Base-by-base conservation (phyloP, 257 asterid species). In the Solanum medicagineum region DNA sequence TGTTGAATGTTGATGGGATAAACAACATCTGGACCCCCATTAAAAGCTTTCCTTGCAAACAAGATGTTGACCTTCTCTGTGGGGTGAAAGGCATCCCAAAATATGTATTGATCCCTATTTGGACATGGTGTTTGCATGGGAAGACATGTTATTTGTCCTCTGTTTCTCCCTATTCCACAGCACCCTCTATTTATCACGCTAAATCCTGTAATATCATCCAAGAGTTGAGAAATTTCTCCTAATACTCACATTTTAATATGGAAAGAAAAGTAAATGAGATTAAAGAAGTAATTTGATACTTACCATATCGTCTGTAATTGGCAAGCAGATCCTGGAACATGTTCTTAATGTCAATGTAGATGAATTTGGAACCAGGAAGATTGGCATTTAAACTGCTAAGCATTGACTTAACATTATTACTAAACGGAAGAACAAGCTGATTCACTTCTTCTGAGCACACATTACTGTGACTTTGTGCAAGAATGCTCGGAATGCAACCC, bases 401-500 rank as follows among this genome's bases (percentile, higher is more conserved):
- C 98, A 94, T 93, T 60, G 91, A 88, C 88, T 92, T 94, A 2
- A 93, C 88, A 89, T 96, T 96, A n/a, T 86, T 45, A 56, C 84
- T 91, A 79, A 96, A 96, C 2, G 98, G 99, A 53, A 86, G 83
- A 56, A 93, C 80, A 1, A 92, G 93, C 65, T 86, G 86, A 83
- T 96, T 96, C 53, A 95, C 99, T 36, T 87, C 90, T 22, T 93
- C 94, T 3, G 97, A 93, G 85, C 98, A 96, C 1, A 56, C 73
- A 0, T 96, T 93, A 0, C 44, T 86, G 59, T 70, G 83, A 84
- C 90, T 92, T 63, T 92, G 94, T 4, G 98, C 93, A 45, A 96
- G 92, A 36, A 95, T 93, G 86, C 98, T 93, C 1, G 98, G 99
- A 44, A 93, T 96, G 70, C 99, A 96, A 4, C 98, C 99, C 97